Evolutionary conservation across 257 asterid genomes (phyloP).

Genomic region (Fraxinus americana): DNA sequence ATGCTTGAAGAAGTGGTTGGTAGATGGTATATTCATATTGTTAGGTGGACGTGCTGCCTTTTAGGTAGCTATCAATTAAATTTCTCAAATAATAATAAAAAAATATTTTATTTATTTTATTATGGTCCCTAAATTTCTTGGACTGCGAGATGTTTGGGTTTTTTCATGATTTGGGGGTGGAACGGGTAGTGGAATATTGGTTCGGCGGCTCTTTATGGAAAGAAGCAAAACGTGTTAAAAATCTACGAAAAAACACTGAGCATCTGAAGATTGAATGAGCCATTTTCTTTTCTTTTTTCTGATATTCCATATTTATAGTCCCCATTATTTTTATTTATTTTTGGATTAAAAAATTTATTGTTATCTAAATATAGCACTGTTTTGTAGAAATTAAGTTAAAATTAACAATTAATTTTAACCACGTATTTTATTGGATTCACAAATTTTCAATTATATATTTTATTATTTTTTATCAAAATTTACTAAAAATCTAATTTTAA

Average conservation of each 20-base stretch:
- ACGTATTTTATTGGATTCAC: no score
- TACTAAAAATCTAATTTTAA: no score
- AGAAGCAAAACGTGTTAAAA: not conserved
- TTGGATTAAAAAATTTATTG: no score
- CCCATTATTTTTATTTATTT: not conserved
- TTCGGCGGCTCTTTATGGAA: not conserved
- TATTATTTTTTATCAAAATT: no score
- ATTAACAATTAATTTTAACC: no score
- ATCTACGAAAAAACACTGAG: no score
- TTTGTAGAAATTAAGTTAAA: no score
- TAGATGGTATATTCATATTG: constrained; percentile 43
- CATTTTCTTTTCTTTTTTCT: no score
- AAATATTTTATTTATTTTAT: not conserved
- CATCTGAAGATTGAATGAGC: no score
- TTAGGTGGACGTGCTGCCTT: constrained; percentile 36
- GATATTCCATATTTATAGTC: not conserved
- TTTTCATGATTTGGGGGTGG: not conserved
- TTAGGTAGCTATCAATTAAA: not conserved
- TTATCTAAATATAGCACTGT: no score
- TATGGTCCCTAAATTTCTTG: not conserved
- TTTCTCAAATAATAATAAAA: not conserved
- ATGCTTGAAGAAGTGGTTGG: constrained; percentile 35
- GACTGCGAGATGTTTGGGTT: not conserved
- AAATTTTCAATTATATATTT: no score
- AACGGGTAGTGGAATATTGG: not conserved